Conservation (phyloP, 306 rosid genomes). For the Cucumis melo region DNA sequence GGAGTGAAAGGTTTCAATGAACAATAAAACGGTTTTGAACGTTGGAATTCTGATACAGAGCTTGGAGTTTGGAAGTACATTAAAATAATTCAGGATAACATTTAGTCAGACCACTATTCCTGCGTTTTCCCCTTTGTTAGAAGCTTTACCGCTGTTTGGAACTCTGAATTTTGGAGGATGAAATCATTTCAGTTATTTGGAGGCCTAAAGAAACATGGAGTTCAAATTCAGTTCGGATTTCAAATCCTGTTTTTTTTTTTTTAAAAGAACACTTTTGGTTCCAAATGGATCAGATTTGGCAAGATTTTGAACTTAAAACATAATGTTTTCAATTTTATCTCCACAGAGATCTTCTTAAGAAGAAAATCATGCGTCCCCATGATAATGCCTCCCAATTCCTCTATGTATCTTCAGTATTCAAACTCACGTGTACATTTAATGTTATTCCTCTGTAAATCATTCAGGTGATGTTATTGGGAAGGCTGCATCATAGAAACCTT, state of each 20-base stretch:
- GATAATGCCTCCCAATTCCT: too few relatives aligned
- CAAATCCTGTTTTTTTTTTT: too few relatives aligned
- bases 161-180: too few relatives aligned
- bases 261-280: too few relatives aligned
- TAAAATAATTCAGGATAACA: not conserved
- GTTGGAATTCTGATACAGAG: not conserved
- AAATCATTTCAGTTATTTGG: too few relatives aligned
- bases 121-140: not conserved
- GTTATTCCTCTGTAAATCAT: not conserved
- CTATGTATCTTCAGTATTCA: not conserved
- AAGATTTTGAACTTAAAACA: too few relatives aligned
- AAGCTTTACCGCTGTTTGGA: not conserved
- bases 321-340: too few relatives aligned
- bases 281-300: too few relatives aligned
- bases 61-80: not conserved
- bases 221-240: too few relatives aligned
- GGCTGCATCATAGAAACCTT: conserved; percentile 92
- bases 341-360: too few relatives aligned
- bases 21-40: not conserved
- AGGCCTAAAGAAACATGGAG: too few relatives aligned
- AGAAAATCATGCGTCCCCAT: too few relatives aligned
- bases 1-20: not conserved
- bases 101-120: not conserved
- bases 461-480: conserved; percentile 93
- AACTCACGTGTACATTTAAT: not conserved